Conservation (phyloP, 148 eudicot species). For the Salicornia ramosissima region DNA sequence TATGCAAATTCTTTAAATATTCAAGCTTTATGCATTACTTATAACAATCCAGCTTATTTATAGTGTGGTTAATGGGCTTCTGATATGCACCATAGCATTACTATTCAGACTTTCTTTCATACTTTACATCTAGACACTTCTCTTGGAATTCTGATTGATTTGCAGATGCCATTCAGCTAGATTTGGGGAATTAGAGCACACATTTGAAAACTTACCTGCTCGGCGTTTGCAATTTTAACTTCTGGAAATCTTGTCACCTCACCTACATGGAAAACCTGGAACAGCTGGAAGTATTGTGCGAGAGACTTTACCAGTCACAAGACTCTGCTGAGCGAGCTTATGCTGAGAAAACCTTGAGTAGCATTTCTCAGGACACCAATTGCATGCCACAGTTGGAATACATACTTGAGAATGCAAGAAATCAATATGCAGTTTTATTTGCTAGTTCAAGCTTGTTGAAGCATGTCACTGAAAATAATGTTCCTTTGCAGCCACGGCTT, state of each 20-base stretch:
- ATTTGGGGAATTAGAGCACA: constrained; percentile 25
- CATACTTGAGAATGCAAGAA: constrained; percentile 81
- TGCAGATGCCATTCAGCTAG: constrained; percentile 38
- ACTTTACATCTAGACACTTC: constrained; percentile 33
- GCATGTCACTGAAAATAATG: constrained; percentile 80
- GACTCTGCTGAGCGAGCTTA: constrained; percentile 90
- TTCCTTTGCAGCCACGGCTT: constrained; percentile 83
- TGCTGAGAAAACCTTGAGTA: constrained; percentile 77
- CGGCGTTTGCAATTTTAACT: constrained; percentile 19
- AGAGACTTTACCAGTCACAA: constrained; percentile 87
- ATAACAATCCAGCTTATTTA: constrained; percentile 18
- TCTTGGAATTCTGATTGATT: constrained; percentile 37
- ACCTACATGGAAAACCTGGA: constrained; percentile 77
- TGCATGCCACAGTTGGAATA: constrained; percentile 85
- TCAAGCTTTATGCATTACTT: constrained; percentile 21
- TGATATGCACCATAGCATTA: constrained; percentile 15
- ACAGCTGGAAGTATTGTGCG: constrained; percentile 87
- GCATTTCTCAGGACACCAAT: constrained; percentile 69
- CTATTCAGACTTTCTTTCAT: constrained; percentile 20
- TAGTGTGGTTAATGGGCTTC: constrained; percentile 19
- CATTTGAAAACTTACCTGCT: constrained; percentile 22
- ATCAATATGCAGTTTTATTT: constrained; percentile 79
- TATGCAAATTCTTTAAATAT: constrained; percentile 24
- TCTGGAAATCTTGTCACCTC: constrained; percentile 21
- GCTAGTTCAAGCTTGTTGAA: constrained; percentile 97